Percentiles rank a stretch among this genome's conserved stretches.
Evolutionary conservation across 1,139 yeast species (phyloP).

Genomic region (Trichomonascaceae sp.): DNA sequence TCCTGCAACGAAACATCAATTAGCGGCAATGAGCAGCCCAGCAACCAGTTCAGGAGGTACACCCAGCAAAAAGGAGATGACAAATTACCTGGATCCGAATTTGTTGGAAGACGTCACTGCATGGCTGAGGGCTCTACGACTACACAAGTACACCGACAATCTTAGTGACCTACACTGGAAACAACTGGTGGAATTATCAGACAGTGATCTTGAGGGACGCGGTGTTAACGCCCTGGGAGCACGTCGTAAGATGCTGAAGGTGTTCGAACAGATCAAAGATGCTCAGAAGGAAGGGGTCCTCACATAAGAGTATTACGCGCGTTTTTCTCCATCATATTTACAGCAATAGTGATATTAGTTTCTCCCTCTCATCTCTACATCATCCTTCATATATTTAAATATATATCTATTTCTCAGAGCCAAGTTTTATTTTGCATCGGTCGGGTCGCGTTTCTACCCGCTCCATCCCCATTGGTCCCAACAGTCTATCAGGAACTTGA

Average conservation of each 20-base stretch:
- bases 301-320: background rate
- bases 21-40: slow-evolving; percentile 7
- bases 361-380: no score
- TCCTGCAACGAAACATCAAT: background rate
- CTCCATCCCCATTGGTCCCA: background rate
- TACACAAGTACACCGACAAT: slow-evolving; percentile 89
- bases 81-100: slow-evolving; percentile 44
- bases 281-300: slow-evolving; percentile 17
- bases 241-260: slow-evolving; percentile 82
- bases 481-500: background rate
- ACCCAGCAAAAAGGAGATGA: slow-evolving; percentile 44
- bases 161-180: slow-evolving; percentile 73
- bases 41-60: slow-evolving; percentile 2
- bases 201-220: slow-evolving; percentile 59
- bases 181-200: slow-evolving; percentile 65
- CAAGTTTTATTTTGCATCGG: no score
- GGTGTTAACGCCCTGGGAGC: slow-evolving; percentile 97
- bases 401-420: background rate
- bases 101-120: slow-evolving; percentile 76
- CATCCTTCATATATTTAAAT: no score
- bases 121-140: slow-evolving; percentile 82
- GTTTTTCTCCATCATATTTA: background rate
- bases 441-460: background rate
- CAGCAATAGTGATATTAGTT: background rate
- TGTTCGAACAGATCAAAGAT: slow-evolving; percentile 73